Percentiles rank a stretch among this genome's conserved stretches.
Evolutionary conservation across 768 basidiomycete species (phyloP).

Genomic region (Leccinellum luteum): DNA sequence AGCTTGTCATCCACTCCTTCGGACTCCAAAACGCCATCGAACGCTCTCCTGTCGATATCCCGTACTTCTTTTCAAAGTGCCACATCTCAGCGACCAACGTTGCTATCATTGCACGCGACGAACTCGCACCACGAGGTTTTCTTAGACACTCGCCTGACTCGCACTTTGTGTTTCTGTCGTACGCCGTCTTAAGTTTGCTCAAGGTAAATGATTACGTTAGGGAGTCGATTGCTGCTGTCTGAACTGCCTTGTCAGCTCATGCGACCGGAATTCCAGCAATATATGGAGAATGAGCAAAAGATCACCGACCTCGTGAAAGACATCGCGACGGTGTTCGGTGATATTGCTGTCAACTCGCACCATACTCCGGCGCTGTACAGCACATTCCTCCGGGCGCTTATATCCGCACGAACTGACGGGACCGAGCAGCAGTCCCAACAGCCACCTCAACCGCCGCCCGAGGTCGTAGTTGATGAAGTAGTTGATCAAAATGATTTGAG

Average conservation of each 20-base stretch:
- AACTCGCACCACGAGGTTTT: slow-evolving; percentile 72
- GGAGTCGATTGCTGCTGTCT: slow-evolving; percentile 4
- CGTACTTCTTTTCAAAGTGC: slow-evolving; percentile 81
- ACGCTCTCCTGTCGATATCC: slow-evolving; percentile 64
- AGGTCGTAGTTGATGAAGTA: slow-evolving; percentile 19
- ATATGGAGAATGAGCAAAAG: slow-evolving; percentile 69
- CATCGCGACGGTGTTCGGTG: slow-evolving; percentile 77
- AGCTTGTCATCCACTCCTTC: slow-evolving; percentile 91
- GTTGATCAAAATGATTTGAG: slow-evolving; percentile 28
- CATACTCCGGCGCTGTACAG: slow-evolving; percentile 94
- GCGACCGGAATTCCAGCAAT: slow-evolving; percentile 78
- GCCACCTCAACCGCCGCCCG: slow-evolving; percentile 18
- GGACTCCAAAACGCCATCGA: slow-evolving; percentile 96
- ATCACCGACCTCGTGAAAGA: slow-evolving; percentile 72
- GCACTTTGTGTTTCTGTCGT: slow-evolving; percentile 88
- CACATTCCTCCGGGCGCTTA: slow-evolving; percentile 74
- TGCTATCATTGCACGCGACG: slow-evolving; percentile 71
- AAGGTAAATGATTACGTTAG: slow-evolving; percentile 55
- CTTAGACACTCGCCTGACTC: slow-evolving; percentile 87
- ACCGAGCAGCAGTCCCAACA: slow-evolving; percentile 22
- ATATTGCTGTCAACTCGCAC: slow-evolving; percentile 67
- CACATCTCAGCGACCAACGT: slow-evolving; percentile 70
- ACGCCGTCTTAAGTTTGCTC: slow-evolving; percentile 87
- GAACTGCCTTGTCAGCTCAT: slow-evolving; percentile 54
- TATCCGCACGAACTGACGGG: slow-evolving; percentile 48